Percentiles rank a stretch among this genome's conserved stretches.
Conservation (phyloP, 306 rosid species). For the Cucurbita ficifolia region DNA sequence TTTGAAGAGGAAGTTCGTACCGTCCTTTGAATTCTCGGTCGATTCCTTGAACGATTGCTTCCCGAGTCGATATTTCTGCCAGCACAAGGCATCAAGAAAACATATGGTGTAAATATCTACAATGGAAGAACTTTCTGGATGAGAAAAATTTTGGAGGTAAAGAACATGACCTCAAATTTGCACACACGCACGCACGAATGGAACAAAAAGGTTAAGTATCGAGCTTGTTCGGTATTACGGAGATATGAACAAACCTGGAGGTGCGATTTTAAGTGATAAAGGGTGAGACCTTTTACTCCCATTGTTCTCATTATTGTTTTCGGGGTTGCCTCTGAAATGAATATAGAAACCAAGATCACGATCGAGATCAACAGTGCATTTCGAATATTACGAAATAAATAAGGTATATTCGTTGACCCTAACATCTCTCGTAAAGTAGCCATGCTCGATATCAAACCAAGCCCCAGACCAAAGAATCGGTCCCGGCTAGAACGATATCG, state of each 20-base stretch:
- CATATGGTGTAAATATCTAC: neutral
- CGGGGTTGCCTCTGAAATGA: constrained; percentile 46
- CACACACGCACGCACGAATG: too few species aligned
- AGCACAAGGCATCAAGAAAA: constrained; percentile 10
- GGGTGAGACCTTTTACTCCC: constrained; percentile 56
- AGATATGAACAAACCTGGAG: constrained; percentile 30
- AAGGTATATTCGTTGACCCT: neutral
- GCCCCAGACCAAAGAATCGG: neutral
- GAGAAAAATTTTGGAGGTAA: neutral
- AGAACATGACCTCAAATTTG: neutral
- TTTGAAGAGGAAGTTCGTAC: constrained; percentile 13
- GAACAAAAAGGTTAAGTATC: neutral
- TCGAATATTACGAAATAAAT: neutral
- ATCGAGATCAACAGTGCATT: neutral
- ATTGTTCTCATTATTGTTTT: constrained; percentile 50
- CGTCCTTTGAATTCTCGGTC: constrained; percentile 35
- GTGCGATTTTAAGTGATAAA: constrained; percentile 52
- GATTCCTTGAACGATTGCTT: constrained; percentile 45
- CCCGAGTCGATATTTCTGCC: constrained; percentile 45
- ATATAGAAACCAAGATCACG: constrained; percentile 1
- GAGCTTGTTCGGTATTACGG: neutral
- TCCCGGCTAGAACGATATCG: too few species aligned
- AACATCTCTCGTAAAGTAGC: neutral
- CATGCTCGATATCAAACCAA: neutral
- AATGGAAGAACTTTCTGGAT: neutral